Base-by-base conservation (phyloP, 768 basidiomycete genomes). In the Lanmaoa pseudosensibilis region DNA sequence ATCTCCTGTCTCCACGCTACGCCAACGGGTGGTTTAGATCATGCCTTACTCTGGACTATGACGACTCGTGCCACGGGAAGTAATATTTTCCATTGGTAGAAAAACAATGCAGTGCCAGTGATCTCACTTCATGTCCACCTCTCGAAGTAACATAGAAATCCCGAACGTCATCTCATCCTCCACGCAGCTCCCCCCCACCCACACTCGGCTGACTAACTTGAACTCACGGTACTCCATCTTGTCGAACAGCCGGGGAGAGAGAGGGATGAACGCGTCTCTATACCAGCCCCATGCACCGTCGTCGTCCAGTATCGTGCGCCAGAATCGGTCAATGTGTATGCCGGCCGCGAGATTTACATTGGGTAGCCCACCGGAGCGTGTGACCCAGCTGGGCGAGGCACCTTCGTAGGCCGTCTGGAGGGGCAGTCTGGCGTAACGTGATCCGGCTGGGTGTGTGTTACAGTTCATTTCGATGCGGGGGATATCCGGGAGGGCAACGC, bases 141-240 rank as follows among this genome's bases (percentile, higher is more conserved):
- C 74, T 52, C 65, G 72, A 59, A 74, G 68, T 45, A 81, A 56
- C 73, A 79, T 76, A 1, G 78, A 77, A 23, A 80, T 68, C 13
- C 75, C 77, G 65, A 81, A 77, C 56, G 67, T 68, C 41, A 69
- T 57, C 18, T 62, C 61, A 8, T 59, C 55, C 21, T 61, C 65
- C 32, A 76, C 45, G 2, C 57, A 66, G 7, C 57, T 54, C 40
- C 68, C 66, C 39, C 66, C 65, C 39, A 81, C 63, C 67, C 73
- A 73, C 10, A 79, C 69, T n/a, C 63, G 63, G 15, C 74, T 73
- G 4, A 66, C 62, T 19, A 83, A 54, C 36, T 64, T 65, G 61
- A 83, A 83, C 43, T 69, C 63, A 18, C 78, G 69, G 44, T 78
- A 78, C 57, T 82, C 81, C 50, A 71, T 69, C 67, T 76, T 78